Evolutionary conservation across 2,329 filamentous ascomycete species (phyloP), one percentile per base, ranked within the genome.

Genomic region (Ophidiomyces ophidiicola): DNA sequence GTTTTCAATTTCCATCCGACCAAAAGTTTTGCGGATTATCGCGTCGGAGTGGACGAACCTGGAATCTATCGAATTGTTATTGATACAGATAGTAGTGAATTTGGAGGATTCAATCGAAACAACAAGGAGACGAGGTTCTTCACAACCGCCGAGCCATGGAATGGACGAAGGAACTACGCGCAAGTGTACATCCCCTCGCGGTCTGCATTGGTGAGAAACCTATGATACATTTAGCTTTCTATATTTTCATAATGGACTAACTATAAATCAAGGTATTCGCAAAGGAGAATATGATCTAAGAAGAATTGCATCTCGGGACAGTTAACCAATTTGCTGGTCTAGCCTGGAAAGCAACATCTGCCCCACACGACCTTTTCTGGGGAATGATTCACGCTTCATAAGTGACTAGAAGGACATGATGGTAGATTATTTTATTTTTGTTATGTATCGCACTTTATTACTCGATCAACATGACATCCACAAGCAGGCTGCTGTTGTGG

Each of bases 1-100:
- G 72, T 94, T 51, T 96, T 98, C 72, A 98, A 98, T 65, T 94
- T 96, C 70, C 79, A 96, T 57, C 78, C 83, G 0, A 75, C 74
- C 19, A 66, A 80, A 49, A 94, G 85, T 60, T 98, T 82, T 63
- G 79, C 80, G 7, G 90, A 96, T 62, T 98, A 94, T 59, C 77
- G 88, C 25, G 80, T 98, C 32, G 90, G 90, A 12, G 71, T 98
- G 26, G 85, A 96, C 36, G 69, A 76, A 14, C 65, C 80, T 3
- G 90, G 90, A 26, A 93, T 83, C 1, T 98, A 98, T 62, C 73
- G 76, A 40, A 77, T 94, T 39, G 79, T 94, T 3, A 69, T 98
- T 30, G 85, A 88, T 60, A 80, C 80, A 0, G 90, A 98, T 58
- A 69, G 71, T 34, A 70, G 76, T 51, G 74, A 75, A 1, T 83